Evolutionary conservation across 2,329 filamentous ascomycete species (phyloP).

Genomic region (Alternaria ventricosa): DNA sequence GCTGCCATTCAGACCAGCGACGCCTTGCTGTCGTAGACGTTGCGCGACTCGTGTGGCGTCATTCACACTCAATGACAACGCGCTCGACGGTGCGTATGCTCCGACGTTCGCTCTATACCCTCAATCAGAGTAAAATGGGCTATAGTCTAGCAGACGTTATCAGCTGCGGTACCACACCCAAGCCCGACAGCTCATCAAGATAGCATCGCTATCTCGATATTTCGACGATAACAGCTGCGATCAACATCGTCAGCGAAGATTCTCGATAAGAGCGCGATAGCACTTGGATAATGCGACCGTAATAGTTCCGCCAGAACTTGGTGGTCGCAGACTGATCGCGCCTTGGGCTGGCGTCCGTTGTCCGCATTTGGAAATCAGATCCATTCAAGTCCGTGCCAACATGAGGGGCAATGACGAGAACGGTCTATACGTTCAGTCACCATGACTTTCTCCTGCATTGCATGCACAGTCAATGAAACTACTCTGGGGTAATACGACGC

Average conservation of each 20-base stretch:
- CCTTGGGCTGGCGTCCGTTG: constrained; percentile 29
- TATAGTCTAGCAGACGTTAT: neutral
- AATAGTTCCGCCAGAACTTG: constrained; percentile 16
- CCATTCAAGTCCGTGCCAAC: constrained; percentile 36
- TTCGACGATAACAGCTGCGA: neutral
- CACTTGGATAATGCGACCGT: constrained; percentile 15
- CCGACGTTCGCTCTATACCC: neutral
- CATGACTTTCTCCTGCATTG: constrained; percentile 23
- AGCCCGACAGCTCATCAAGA: constrained; percentile 2
- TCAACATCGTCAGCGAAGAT: constrained; percentile 6
- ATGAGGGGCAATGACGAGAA: constrained; percentile 35
- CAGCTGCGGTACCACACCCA: neutral
- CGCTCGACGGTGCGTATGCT: neutral
- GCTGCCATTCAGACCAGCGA: constrained; percentile 1
- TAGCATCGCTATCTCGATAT: constrained; percentile 10
- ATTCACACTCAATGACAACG: neutral
- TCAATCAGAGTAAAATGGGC: neutral
- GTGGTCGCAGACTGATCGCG: constrained; percentile 25
- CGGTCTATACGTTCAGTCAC: constrained; percentile 28
- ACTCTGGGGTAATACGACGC: constrained; percentile 11
- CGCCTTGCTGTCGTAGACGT: neutral
- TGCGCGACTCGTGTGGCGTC: neutral
- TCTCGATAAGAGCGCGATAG: constrained; percentile 24
- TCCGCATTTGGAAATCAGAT: constrained; percentile 40
- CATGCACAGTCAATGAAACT: constrained; percentile 18